phyloP scores from a whole-genome alignment of 2,329 filamentous ascomycete species.

The Penicillium sp. region DNA sequence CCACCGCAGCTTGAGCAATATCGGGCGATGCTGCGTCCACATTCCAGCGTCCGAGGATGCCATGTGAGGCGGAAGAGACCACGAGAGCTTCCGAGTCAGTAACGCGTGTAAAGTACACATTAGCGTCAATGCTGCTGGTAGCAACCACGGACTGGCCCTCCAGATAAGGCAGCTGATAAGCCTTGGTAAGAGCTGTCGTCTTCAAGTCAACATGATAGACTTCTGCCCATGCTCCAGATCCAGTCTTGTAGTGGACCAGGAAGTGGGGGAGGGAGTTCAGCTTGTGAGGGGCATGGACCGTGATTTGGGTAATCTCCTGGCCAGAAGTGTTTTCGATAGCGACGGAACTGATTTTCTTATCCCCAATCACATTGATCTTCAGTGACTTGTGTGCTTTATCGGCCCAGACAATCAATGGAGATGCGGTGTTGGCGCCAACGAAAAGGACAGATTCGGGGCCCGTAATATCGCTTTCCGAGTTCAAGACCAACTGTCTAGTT shows the following conservation, averaged over 20 bases:
- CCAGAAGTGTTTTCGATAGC: conserved; percentile 45
- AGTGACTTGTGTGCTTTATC: conserved; percentile 49
- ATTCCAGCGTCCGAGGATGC: conserved; percentile 75
- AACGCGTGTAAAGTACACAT: conserved; percentile 86
- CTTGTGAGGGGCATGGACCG: conserved; percentile 74
- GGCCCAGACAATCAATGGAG: conserved; percentile 49
- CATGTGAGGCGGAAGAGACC: conserved; percentile 75
- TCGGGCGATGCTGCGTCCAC: conserved; percentile 54
- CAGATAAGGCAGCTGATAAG: conserved; percentile 76
- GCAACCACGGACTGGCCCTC: conserved; percentile 75
- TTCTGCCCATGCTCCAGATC: conserved; percentile 74
- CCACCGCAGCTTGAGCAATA: conserved; percentile 68
- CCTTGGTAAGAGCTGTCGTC: conserved; percentile 70
- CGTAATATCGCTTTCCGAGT: conserved; percentile 72
- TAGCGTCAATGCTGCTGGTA: conserved; percentile 74
- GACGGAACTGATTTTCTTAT: conserved; percentile 45
- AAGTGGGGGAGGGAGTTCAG: conserved; percentile 78
- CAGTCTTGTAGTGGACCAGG: conserved; percentile 77
- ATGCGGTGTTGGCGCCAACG: conserved; percentile 45
- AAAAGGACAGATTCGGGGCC: conserved; percentile 45
- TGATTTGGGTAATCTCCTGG: conserved; percentile 58
- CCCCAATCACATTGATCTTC: conserved; percentile 51
- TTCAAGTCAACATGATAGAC: conserved; percentile 82
- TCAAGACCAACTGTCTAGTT: conserved; percentile 71
- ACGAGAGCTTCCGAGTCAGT: conserved; percentile 74